phyloP scores from a whole-genome alignment of 441 rosid species.

The Lagerstroemia fauriei region DNA sequence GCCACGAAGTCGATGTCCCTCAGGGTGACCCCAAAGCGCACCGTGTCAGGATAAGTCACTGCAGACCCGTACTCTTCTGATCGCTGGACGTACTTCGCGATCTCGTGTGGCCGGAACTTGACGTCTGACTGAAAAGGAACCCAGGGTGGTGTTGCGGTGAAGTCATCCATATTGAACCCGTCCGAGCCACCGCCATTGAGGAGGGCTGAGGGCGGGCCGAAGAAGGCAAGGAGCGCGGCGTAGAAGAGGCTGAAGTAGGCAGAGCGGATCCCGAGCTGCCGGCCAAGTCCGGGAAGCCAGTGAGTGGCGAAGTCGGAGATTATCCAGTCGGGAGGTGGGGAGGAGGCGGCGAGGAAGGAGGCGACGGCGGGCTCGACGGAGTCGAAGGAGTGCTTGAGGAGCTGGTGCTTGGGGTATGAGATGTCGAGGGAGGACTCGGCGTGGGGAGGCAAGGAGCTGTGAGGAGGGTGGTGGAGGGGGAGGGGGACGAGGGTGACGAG shows the following conservation, averaged over 20 bases:
- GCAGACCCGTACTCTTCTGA: neutral
- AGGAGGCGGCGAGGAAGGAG: conserved; percentile 19
- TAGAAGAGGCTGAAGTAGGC: conserved; percentile 5
- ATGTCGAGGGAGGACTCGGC: conserved; percentile 42
- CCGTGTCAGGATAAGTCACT: conserved; percentile 12
- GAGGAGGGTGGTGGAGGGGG: conserved; percentile 29
- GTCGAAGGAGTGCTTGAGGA: conserved; percentile 34
- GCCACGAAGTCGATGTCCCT: conserved; percentile 22
- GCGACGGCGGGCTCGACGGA: conserved; percentile 20
- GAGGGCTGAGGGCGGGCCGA: neutral
- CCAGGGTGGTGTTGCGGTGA: conserved; percentile 23
- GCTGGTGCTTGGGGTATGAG: conserved; percentile 38
- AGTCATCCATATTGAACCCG: conserved; percentile 13
- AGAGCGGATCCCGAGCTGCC: conserved; percentile 17
- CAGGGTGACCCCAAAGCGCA: neutral
- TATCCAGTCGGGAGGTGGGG: conserved; percentile 23
- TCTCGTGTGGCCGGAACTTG: conserved; percentile 27
- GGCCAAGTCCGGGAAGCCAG: conserved; percentile 25
- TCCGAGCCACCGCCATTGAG: neutral
- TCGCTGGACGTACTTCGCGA: neutral
- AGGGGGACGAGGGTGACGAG: conserved; percentile 30
- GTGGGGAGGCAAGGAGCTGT: conserved; percentile 27
- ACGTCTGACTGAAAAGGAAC: conserved; percentile 22
- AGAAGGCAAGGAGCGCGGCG: neutral
- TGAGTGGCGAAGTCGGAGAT: conserved; percentile 29